A percentile compares a stretch with the other conserved stretches of the same genome.
Evolutionary conservation across 306 rosid species (phyloP).

Genomic region (Heteromeles arbutifolia): DNA sequence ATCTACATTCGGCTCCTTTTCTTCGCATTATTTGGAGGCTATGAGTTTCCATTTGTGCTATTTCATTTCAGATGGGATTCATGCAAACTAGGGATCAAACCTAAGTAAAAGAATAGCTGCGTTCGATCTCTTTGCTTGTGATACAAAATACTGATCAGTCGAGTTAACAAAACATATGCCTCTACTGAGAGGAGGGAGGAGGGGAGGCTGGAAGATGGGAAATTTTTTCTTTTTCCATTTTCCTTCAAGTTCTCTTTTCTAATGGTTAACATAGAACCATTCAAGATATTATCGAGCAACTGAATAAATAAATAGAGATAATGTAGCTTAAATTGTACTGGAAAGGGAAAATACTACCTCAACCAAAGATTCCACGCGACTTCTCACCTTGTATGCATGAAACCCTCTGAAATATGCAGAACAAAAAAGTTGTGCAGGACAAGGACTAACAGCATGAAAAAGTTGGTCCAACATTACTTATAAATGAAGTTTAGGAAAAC

Average conservation of each 20-base stretch:
- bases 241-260: too few relatives aligned
- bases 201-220: not conserved
- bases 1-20: too few relatives aligned
- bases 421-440: not conserved
- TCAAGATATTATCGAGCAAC: not conserved
- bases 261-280: not conserved
- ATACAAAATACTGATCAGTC: not conserved
- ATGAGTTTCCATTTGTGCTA: not conserved
- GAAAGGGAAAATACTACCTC: slow-evolving; percentile 47
- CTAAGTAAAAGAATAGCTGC: not conserved
- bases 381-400: slow-evolving; percentile 99
- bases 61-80: not conserved
- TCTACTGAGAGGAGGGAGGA: too few relatives aligned
- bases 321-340: not conserved
- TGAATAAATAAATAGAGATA: not conserved
- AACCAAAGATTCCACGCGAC: slow-evolving; percentile 91
- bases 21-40: too few relatives aligned
- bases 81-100: not conserved
- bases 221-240: not conserved
- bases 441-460: not conserved
- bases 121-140: not conserved
- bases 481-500: not conserved
- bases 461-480: not conserved
- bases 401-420: slow-evolving; percentile 59
- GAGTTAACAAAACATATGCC: too few relatives aligned